phyloP scores from a whole-genome alignment of 1,139 yeast species.

The Saccharomyces hybrid region DNA sequence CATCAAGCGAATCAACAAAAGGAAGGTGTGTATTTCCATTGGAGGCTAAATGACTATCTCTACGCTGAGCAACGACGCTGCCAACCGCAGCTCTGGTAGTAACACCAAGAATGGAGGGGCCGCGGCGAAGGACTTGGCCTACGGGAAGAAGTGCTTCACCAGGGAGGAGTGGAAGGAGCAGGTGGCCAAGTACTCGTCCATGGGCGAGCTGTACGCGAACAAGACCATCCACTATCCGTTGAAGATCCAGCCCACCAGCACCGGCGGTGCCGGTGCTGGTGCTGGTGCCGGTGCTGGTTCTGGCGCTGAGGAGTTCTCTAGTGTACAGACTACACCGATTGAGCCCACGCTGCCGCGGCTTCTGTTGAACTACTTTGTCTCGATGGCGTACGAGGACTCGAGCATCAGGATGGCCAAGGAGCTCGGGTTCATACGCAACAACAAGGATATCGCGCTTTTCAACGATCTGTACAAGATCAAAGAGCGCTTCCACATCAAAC shows the following conservation, averaged over 20 bases:
- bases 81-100: too few relatives aligned
- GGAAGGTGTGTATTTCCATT: too few relatives aligned
- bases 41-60: too few relatives aligned
- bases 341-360: conserved; percentile 26
- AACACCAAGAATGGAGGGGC: too few relatives aligned
- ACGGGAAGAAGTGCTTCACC: conserved; percentile 19
- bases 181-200: conserved; percentile 16
- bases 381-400: conserved; percentile 28
- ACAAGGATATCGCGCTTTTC: conserved; percentile 25
- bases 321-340: background rate
- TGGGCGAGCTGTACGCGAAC: conserved; percentile 7
- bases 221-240: background rate
- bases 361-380: conserved; percentile 28
- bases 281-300: too few relatives aligned
- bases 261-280: background rate
- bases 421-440: conserved; percentile 19
- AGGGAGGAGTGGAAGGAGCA: conserved; percentile 26
- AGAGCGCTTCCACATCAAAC: conserved; percentile 23
- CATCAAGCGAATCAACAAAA: too few relatives aligned
- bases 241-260: background rate
- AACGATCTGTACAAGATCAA: conserved; percentile 23
- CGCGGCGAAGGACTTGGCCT: conserved; percentile 1
- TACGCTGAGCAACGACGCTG: too few relatives aligned
- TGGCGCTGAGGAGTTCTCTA: background rate
- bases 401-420: conserved; percentile 29